A percentile compares a stretch with the other conserved stretches of the same genome.
phyloP scores from a whole-genome alignment of 1,284 basidiomycete species.

The Cryptococcus hybrid region DNA sequence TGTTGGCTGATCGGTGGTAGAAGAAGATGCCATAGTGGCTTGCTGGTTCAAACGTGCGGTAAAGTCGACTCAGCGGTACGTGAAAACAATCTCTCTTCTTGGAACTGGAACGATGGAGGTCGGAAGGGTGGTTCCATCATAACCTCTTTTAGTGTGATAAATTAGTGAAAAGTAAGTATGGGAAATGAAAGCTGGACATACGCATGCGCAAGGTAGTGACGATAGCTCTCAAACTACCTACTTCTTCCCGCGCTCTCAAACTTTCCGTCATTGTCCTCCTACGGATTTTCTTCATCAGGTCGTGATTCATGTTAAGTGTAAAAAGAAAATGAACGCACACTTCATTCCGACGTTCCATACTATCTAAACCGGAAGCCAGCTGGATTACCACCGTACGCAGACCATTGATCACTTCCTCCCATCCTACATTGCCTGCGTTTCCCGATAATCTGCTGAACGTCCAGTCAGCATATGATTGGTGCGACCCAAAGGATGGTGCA shows the following conservation, averaged over 20 bases:
- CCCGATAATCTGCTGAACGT: slow-evolving; percentile 15
- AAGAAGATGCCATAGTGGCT: too few relatives aligned
- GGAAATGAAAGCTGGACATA: slow-evolving; percentile 3
- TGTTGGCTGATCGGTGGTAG: too few relatives aligned
- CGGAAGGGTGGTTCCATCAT: slow-evolving; percentile 24
- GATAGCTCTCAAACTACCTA: slow-evolving; percentile 67
- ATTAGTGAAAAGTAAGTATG: not conserved
- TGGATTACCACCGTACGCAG: slow-evolving; percentile 26
- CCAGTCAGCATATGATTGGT: slow-evolving; percentile 22
- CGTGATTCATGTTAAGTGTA: not conserved
- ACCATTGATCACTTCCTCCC: slow-evolving; percentile 17
- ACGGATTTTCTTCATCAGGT: not conserved
- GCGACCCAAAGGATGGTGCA: slow-evolving; percentile 16
- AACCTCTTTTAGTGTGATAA: slow-evolving; percentile 14
- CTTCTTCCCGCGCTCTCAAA: slow-evolving; percentile 70
- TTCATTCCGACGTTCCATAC: slow-evolving; percentile 35
- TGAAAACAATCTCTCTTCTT: not conserved
- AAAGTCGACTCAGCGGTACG: not conserved
- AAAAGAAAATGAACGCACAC: slow-evolving; percentile 20
- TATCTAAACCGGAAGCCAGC: slow-evolving; percentile 33
- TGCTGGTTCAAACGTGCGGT: too few relatives aligned
- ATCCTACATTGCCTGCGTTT: slow-evolving; percentile 1
- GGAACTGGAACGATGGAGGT: not conserved
- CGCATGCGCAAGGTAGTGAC: slow-evolving; percentile 75
- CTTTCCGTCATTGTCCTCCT: slow-evolving; percentile 61